Percentiles rank a stretch among this genome's conserved stretches.
Evolutionary conservation across 1,139 yeast species (phyloP).

Genomic region (Yamadazyma spencermartinsiae): DNA sequence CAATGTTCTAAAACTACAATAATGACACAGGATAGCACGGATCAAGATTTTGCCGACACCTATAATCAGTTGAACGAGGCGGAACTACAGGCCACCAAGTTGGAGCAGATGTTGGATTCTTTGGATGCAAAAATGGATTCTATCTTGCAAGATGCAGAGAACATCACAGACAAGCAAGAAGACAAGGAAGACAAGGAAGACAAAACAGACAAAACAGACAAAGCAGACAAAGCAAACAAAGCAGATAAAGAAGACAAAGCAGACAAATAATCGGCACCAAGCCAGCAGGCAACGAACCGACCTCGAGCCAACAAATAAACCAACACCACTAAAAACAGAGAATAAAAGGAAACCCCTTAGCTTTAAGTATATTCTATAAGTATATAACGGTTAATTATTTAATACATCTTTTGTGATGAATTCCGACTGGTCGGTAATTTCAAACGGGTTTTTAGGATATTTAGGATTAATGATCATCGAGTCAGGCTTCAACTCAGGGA

Average conservation of each 20-base stretch:
- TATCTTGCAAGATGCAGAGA: constrained; percentile 43
- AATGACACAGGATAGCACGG: constrained; percentile 23
- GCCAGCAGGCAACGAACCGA: too few species aligned
- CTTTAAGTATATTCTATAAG: too few species aligned
- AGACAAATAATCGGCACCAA: not conserved
- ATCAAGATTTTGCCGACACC: constrained; percentile 30
- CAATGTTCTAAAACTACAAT: not conserved
- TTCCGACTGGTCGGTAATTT: constrained; percentile 34
- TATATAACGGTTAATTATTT: not conserved
- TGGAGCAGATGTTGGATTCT: constrained; percentile 46
- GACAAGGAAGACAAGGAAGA: constrained; percentile 4
- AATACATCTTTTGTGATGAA: constrained; percentile 23
- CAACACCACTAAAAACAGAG: too few species aligned
- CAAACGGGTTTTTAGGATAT: constrained; percentile 71
- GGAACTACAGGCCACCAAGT: constrained; percentile 40
- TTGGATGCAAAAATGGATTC: constrained; percentile 46
- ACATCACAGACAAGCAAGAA: constrained; percentile 12
- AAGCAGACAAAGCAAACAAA: not conserved
- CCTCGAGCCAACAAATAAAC: too few species aligned
- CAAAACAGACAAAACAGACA: not conserved
- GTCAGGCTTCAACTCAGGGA: constrained; percentile 38
- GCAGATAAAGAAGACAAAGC: not conserved
- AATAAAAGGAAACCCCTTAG: too few species aligned
- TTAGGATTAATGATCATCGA: constrained; percentile 63
- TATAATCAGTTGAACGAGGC: constrained; percentile 45